A percentile compares a stretch with the other conserved stretches of the same genome.
Conservation (phyloP, 2,329 filamentous ascomycete species). For the Cryphonectria japonica region DNA sequence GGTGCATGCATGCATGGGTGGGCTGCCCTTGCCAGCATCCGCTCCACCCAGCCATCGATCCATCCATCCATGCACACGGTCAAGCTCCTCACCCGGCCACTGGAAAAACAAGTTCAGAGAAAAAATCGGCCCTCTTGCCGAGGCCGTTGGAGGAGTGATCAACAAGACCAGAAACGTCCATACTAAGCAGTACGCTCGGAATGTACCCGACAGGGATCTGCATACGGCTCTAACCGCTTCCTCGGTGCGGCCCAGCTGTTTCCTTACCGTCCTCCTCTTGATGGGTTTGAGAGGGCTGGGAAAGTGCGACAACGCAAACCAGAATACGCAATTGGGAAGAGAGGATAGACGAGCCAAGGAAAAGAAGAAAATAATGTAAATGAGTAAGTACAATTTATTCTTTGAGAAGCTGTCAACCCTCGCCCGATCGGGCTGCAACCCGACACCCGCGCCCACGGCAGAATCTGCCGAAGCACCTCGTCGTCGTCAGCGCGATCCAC, state of each 20-base stretch:
- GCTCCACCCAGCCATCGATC: background rate
- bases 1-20: background rate
- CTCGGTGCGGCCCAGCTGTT: background rate
- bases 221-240: slow-evolving; percentile 16
- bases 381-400: background rate
- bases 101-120: background rate
- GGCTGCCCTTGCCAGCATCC: background rate
- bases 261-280: background rate
- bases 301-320: background rate
- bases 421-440: slow-evolving; percentile 6
- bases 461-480: slow-evolving; percentile 11
- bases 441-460: slow-evolving; percentile 6
- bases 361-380: background rate
- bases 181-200: background rate
- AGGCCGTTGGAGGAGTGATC: background rate
- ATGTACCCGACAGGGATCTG: slow-evolving; percentile 17
- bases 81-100: background rate
- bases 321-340: background rate
- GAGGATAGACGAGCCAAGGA: too few species aligned
- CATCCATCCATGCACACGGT: slow-evolving; percentile 8
- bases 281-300: background rate
- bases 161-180: background rate
- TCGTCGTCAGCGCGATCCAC: slow-evolving; percentile 18
- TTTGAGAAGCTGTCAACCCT: background rate
- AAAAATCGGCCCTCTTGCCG: background rate